A percentile compares a stretch with the other conserved stretches of the same genome.
Evolutionary conservation across 2,329 filamentous ascomycete species (phyloP).

Genomic region (Metarhizium anisopliae): DNA sequence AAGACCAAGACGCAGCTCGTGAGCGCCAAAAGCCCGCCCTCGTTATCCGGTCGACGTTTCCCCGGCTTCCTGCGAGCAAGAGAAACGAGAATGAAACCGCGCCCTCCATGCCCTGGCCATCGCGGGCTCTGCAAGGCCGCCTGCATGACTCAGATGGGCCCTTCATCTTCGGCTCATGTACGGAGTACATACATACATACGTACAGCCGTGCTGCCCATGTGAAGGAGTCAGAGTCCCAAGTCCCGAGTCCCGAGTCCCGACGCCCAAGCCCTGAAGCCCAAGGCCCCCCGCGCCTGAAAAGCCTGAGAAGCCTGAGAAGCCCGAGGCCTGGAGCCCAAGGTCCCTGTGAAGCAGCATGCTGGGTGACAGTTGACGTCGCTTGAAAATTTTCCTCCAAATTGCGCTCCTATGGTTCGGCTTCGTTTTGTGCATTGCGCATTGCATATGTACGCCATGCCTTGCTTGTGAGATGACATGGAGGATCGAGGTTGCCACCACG

Average conservation of each 20-base stretch:
- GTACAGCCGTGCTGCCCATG: background rate
- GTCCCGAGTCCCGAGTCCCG: no score
- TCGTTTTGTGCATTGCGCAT: background rate
- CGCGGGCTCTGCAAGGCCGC: background rate
- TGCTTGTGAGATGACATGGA: background rate
- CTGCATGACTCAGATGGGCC: background rate
- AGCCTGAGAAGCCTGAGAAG: background rate
- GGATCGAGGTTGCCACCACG: background rate
- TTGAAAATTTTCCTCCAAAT: background rate
- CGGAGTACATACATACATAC: no score
- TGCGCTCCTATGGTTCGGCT: background rate
- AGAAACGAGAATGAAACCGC: constrained; percentile 4
- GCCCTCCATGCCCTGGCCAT: constrained; percentile 1
- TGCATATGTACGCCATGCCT: background rate
- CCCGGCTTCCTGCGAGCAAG: background rate
- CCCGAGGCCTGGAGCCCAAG: background rate
- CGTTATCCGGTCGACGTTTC: background rate
- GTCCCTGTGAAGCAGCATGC: background rate
- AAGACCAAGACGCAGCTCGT: constrained; percentile 5
- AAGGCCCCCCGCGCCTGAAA: background rate
- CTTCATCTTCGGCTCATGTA: background rate
- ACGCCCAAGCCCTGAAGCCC: background rate
- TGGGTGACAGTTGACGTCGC: background rate
- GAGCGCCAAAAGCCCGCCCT: background rate
- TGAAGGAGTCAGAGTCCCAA: no score